phyloP scores from a whole-genome alignment of 805 yeast genomes.

The Yamadazyma insecticola region DNA sequence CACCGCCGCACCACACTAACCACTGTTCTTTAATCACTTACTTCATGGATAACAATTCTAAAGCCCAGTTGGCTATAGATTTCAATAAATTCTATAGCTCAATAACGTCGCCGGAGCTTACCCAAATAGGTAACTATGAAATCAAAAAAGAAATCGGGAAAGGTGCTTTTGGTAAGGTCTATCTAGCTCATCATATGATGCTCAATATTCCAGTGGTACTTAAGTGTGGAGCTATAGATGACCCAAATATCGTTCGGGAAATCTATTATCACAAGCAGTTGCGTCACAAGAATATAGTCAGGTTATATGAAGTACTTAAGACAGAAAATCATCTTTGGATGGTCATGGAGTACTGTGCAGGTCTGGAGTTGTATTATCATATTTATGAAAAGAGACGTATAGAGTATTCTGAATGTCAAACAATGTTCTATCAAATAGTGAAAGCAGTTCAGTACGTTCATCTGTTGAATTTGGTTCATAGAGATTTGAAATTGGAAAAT shows the following conservation, averaged over 20 bases:
- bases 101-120: slow-evolving; percentile 43
- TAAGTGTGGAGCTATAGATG: slow-evolving; percentile 72
- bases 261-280: slow-evolving; percentile 84
- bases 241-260: slow-evolving; percentile 85
- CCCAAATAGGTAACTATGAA: slow-evolving; percentile 76
- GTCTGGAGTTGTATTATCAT: slow-evolving; percentile 69
- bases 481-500: slow-evolving; percentile 83
- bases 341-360: slow-evolving; percentile 86
- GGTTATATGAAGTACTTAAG: slow-evolving; percentile 78
- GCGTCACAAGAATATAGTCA: slow-evolving; percentile 77
- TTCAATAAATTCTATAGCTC: slow-evolving; percentile 53
- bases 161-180: slow-evolving; percentile 91
- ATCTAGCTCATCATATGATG: slow-evolving; percentile 72
- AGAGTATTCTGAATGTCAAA: slow-evolving; percentile 45
- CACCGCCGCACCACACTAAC: too few relatives aligned
- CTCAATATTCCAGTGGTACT: slow-evolving; percentile 74
- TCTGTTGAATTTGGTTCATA: slow-evolving; percentile 69
- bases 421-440: slow-evolving; percentile 59
- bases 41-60: slow-evolving; percentile 33
- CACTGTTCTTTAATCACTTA: too few relatives aligned
- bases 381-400: slow-evolving; percentile 50
- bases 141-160: slow-evolving; percentile 77
- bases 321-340: slow-evolving; percentile 81
- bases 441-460: slow-evolving; percentile 74
- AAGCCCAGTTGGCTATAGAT: slow-evolving; percentile 56